Evolutionary conservation across 768 basidiomycete species (phyloP).

Genomic region (Naganishia vaughanmartiniae): DNA sequence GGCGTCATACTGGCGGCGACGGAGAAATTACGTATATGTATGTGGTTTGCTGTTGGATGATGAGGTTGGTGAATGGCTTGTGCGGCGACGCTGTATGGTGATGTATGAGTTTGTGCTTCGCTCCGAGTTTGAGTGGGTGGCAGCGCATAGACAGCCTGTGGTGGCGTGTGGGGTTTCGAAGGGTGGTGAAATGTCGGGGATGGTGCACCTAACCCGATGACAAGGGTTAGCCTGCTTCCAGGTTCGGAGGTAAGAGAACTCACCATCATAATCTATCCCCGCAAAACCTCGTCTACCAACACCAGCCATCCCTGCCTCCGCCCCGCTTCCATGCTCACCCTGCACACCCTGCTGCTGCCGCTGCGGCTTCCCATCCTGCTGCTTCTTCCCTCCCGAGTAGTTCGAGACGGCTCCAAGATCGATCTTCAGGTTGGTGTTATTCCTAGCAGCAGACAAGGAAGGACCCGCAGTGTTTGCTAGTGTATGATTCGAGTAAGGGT

Average conservation of each 20-base stretch:
- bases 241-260: conserved; percentile 24
- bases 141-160: conserved; percentile 1
- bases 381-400: not conserved
- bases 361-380: not conserved
- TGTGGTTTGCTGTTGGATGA: not conserved
- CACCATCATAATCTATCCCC: conserved; percentile 61
- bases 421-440: conserved; percentile 12
- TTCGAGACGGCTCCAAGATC: not conserved
- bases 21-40: not conserved
- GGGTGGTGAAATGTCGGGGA: conserved; percentile 17
- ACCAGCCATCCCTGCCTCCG: conserved; percentile 68
- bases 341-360: not conserved
- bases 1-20: too few species aligned
- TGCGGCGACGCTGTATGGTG: conserved; percentile 28
- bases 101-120: conserved; percentile 20
- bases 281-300: conserved; percentile 78
- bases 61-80: conserved; percentile 8
- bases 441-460: conserved; percentile 19
- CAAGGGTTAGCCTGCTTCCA: not conserved
- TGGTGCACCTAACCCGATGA: conserved; percentile 18
- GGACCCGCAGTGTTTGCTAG: too few species aligned
- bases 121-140: not conserved
- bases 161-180: conserved; percentile 17
- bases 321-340: conserved; percentile 33
- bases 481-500: too few species aligned